Evolutionary conservation across 2,329 filamentous ascomycete genomes (phyloP).

Genomic region (Epichloe festucae): DNA sequence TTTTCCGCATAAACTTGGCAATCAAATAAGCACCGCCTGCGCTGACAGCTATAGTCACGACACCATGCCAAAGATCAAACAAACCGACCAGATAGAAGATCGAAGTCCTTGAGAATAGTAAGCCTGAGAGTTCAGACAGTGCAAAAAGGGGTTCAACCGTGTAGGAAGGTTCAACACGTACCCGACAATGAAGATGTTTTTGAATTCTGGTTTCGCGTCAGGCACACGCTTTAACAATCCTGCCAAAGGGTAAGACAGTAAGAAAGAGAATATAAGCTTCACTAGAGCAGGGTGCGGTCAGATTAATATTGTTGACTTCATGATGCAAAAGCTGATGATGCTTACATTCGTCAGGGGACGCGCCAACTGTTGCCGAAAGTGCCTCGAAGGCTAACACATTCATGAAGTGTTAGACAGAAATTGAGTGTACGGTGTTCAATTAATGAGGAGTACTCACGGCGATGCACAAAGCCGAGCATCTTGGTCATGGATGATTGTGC

Average conservation of each 20-base stretch:
- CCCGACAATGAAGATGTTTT: conserved; percentile 80
- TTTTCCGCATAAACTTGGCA: conserved; percentile 61
- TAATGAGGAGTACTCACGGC: conserved; percentile 10
- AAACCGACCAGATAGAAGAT: conserved; percentile 88
- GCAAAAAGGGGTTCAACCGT: too few relatives aligned
- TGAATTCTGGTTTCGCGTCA: conserved; percentile 67
- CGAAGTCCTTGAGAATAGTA: conserved; percentile 42
- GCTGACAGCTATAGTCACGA: conserved; percentile 68
- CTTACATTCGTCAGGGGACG: conserved; percentile 27
- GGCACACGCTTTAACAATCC: conserved; percentile 81
- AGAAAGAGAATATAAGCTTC: conserved; percentile 82
- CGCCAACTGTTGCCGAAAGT: conserved; percentile 18
- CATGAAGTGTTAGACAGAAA: neutral
- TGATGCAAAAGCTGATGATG: neutral
- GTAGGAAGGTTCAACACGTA: conserved; percentile 21
- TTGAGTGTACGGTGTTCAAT: neutral
- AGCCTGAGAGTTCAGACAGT: neutral
- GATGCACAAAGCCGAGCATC: conserved; percentile 13
- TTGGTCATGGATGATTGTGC: neutral
- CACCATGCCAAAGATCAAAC: conserved; percentile 81
- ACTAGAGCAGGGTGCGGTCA: conserved; percentile 38
- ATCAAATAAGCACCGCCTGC: conserved; percentile 72
- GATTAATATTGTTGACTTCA: neutral
- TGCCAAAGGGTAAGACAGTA: conserved; percentile 85
- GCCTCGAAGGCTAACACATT: conserved; percentile 19